Percentiles rank a stretch among this genome's conserved stretches.
phyloP scores from a whole-genome alignment of 2,329 filamentous ascomycete genomes.

The Ustilaginoidea virens region DNA sequence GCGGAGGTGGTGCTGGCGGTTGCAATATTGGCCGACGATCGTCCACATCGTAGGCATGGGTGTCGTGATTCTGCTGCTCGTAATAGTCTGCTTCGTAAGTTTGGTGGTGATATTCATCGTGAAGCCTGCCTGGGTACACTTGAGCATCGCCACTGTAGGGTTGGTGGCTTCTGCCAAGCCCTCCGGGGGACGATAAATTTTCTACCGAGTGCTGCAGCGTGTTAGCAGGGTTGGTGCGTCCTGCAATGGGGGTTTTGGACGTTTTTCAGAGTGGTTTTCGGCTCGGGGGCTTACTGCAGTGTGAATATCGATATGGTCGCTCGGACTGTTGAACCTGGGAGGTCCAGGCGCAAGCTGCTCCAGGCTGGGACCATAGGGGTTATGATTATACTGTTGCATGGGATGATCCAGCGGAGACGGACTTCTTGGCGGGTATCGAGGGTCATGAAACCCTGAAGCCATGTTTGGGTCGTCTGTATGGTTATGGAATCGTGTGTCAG shows the following conservation, averaged over 20 bases:
- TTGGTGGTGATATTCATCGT: slow-evolving; percentile 25
- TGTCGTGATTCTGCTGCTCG: slow-evolving; percentile 22
- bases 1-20: too few relatives aligned
- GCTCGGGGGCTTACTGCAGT: too few relatives aligned
- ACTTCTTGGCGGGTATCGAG: slow-evolving; percentile 1
- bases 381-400: slow-evolving; percentile 3
- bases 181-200: slow-evolving; percentile 24
- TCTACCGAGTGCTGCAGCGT: slow-evolving; percentile 33
- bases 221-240: too few relatives aligned
- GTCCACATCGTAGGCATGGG: slow-evolving; percentile 49
- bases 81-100: slow-evolving; percentile 36
- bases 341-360: slow-evolving; percentile 15
- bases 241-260: too few relatives aligned
- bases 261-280: too few relatives aligned
- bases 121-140: slow-evolving; percentile 52
- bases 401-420: slow-evolving; percentile 3
- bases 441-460: not conserved
- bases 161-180: slow-evolving; percentile 27
- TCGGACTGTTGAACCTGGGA: slow-evolving; percentile 38
- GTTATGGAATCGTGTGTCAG: too few relatives aligned
- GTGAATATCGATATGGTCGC: slow-evolving; percentile 68
- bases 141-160: slow-evolving; percentile 20
- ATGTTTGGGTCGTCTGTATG: slow-evolving; percentile 2
- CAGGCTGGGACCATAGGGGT: slow-evolving; percentile 16
- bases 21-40: slow-evolving; percentile 65